Evolutionary conservation across 495 filamentous ascomycete genomes (phyloP), one percentile per base, ranked within the genome.

Genomic region (Zalerion maritima): DNA sequence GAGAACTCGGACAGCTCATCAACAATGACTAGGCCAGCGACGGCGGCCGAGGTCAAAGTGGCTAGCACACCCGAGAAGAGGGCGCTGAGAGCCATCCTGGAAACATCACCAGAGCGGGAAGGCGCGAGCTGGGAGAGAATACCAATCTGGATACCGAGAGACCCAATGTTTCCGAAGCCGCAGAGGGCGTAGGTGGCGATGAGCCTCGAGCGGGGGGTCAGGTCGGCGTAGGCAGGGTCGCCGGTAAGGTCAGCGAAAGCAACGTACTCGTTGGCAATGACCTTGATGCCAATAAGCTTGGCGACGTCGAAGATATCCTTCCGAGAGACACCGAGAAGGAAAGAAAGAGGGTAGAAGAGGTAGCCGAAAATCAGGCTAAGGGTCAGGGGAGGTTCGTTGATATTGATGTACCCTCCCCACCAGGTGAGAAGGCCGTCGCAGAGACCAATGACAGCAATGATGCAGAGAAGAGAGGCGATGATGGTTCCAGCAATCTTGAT

Each of bases 401-500:
- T 76, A 51, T 76, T 78, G 40, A 85, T 59, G 48, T 89, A 94
- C 9, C 59, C 60, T 34, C 85, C 85, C 81, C 82, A 93, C 85
- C 85, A 93, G 18, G 70, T 75, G 22, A 94, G 67, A 3, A 92
- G 62, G 11, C 75, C 82, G 41, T 94, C 75, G 28, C 71, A 51
- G 3, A 94, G 67, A 9, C 59, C 74, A 19, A 94, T 58, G 18
- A 91, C 66, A 3, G 80, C 80, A 38, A 94, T 77, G 41, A 93
- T 84, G 47, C 82, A 91, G 8, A 94, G 69, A 5, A 92, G 58
- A 2, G 71, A 78, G 18, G 78, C 64, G 9, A 75, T 36, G 29
- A 92, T 91, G 74, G 85, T 92, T 24, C 78, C 81, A 2, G 72
- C 82, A 34, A 92, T 87, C 54, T 84, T 87, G 37, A 94, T 49